phyloP scores from a whole-genome alignment of 495 filamentous ascomycete species.

The Viridothelium virens region DNA sequence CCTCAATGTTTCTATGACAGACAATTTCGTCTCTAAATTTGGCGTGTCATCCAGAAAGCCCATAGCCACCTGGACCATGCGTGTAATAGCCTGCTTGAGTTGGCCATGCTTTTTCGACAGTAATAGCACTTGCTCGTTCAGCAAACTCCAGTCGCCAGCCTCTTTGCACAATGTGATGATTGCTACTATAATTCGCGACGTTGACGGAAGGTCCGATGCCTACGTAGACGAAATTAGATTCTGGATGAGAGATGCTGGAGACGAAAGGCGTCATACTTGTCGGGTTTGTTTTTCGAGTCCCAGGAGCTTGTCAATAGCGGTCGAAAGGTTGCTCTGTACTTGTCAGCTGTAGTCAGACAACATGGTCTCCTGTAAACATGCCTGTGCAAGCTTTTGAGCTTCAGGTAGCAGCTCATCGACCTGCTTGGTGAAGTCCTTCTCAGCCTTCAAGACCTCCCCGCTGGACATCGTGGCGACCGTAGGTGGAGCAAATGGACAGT shows the following conservation, averaged over 20 bases:
- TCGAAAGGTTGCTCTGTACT: slow-evolving; percentile 63
- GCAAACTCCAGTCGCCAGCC: slow-evolving; percentile 78
- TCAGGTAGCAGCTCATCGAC: slow-evolving; percentile 85
- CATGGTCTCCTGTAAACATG: slow-evolving; percentile 30
- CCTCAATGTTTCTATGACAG: slow-evolving; percentile 86
- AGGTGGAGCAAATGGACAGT: not conserved
- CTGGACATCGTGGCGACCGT: slow-evolving; percentile 46
- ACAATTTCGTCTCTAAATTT: slow-evolving; percentile 74
- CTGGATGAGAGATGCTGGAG: not conserved
- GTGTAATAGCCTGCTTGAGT: slow-evolving; percentile 96
- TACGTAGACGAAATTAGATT: slow-evolving; percentile 31
- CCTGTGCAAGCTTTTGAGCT: slow-evolving; percentile 79
- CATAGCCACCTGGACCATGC: slow-evolving; percentile 98
- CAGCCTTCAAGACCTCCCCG: slow-evolving; percentile 53
- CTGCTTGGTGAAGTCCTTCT: slow-evolving; percentile 80
- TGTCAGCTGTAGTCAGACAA: too few relatives aligned
- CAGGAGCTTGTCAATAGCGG: slow-evolving; percentile 87
- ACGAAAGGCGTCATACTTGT: slow-evolving; percentile 47
- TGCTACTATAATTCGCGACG: slow-evolving; percentile 73
- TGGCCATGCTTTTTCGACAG: slow-evolving; percentile 99
- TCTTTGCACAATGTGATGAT: slow-evolving; percentile 94
- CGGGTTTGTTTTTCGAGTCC: slow-evolving; percentile 89
- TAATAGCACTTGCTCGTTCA: slow-evolving; percentile 92
- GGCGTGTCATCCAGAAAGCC: slow-evolving; percentile 76
- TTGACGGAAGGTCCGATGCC: slow-evolving; percentile 92